Evolutionary conservation across 164 flowering plant genomes (phyloP).

Genomic region (Chloranthus sessilifolius): DNA sequence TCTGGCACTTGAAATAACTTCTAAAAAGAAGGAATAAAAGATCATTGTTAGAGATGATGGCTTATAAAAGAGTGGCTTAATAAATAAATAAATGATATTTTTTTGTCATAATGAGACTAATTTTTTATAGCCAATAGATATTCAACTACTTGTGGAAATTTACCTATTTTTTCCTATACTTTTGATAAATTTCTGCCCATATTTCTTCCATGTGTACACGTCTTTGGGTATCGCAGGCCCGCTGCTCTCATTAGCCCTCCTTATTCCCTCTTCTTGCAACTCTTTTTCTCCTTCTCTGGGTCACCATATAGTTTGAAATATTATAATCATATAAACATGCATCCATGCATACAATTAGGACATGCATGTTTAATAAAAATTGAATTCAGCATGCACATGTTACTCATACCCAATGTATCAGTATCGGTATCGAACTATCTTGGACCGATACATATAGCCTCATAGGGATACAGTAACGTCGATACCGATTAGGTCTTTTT

Average conservation of each 20-base stretch:
- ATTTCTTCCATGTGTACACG: constrained; percentile 24
- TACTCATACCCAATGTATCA: too few relatives aligned
- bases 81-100: not conserved
- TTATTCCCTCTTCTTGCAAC: not conserved
- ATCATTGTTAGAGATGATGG: not conserved
- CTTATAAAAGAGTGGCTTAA: too few relatives aligned
- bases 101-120: not conserved
- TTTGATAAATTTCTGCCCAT: constrained; percentile 26
- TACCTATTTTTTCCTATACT: constrained; percentile 19
- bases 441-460: too few relatives aligned
- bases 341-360: too few relatives aligned
- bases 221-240: constrained; percentile 17
- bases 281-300: not conserved
- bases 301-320: too few relatives aligned
- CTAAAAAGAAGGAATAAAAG: not conserved
- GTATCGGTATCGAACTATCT: too few relatives aligned
- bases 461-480: too few relatives aligned
- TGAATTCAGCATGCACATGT: too few relatives aligned
- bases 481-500: too few relatives aligned
- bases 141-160: too few relatives aligned
- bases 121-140: not conserved
- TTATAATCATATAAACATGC: too few relatives aligned
- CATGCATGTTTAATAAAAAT: too few relatives aligned
- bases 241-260: not conserved
- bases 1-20: constrained; percentile 26